Base-by-base conservation (phyloP, 2,329 filamentous ascomycete species). In the Exophiala sp. region DNA sequence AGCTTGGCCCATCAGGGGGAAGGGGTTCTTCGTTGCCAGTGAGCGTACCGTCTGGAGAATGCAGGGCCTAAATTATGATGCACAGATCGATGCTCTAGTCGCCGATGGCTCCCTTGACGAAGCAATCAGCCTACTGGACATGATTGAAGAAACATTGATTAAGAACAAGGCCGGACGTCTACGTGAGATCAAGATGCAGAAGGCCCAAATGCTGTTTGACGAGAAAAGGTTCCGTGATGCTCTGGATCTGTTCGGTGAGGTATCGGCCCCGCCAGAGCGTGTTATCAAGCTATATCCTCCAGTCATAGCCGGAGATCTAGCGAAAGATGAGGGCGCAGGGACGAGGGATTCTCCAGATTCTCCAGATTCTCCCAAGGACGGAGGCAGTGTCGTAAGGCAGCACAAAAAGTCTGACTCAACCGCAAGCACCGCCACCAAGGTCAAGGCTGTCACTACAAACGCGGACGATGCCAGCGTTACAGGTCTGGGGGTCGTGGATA, bases 11-110 rank as follows among this genome's bases (percentile, higher is more conserved):
- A 98, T 69, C 90, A 89, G 0, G 93, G n/a, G 88, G 2, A 98
- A 98, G 66, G 91, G 90, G 0, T 98, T 98, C 61, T 79, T 97
- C 52, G 89, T 97, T 44, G 85, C 85, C 16, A 96, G 91, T 64
- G 93, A 97, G 48, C 79, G 93, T 38, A 85, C 79, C 27, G 86
- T 98, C 30, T 98, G 93, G 93, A 85, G 93, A 60, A 97, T 98
- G 93, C 87, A 83, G 56, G 86, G 91, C 2, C 82, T 90, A 30
- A 86, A 90, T 58, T 98, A 98, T 64, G 88, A 95, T 65, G 82
- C 83, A 1, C 93, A 98, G 64, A 81, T 97, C 18, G 80, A 89
- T 52, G 82, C 93, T 58, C 76, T 98, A 21, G 81, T 95, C 1
- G 78, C 82, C 16, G 80, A 78, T 52, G 81, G 78, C 8, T 79